Evolutionary conservation across 2,329 filamentous ascomycete species (phyloP).

Genomic region (Colletotrichum caudatum): DNA sequence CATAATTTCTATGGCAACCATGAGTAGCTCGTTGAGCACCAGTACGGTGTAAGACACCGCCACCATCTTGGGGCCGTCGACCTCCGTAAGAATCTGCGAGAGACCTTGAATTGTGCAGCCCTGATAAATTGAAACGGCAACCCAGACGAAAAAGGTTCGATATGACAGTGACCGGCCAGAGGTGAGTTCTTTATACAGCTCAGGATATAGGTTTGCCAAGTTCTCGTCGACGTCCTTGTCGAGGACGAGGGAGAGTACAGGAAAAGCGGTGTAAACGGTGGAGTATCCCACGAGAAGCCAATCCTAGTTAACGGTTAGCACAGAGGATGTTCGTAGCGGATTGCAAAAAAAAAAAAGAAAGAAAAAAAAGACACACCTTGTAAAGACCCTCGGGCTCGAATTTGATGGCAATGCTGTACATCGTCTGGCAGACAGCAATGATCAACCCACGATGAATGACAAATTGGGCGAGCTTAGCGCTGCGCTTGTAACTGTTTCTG

Average conservation of each 20-base stretch:
- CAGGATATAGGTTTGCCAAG: conserved; percentile 93
- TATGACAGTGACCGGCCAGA: conserved; percentile 88
- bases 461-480: conserved; percentile 95
- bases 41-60: conserved; percentile 92
- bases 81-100: conserved; percentile 85
- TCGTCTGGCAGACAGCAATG: conserved; percentile 94
- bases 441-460: conserved; percentile 98
- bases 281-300: conserved; percentile 98
- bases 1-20: conserved; percentile 96
- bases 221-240: conserved; percentile 96
- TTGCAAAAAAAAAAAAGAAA: conserved; percentile 25
- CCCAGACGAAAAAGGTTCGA: conserved; percentile 96
- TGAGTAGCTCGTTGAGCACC: conserved; percentile 92
- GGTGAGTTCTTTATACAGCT: conserved; percentile 98
- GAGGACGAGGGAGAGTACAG: conserved; percentile 92
- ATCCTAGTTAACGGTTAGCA: conserved; percentile 64
- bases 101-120: conserved; percentile 96
- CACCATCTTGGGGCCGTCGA: conserved; percentile 82
- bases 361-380: conserved; percentile 64
- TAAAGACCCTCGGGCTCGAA: conserved; percentile 97
- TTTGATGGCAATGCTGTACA: conserved; percentile 92
- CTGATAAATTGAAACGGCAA: conserved; percentile 94
- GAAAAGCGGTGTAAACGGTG: conserved; percentile 93
- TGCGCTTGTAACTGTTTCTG: conserved; percentile 95
- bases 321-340: not conserved